Percentiles rank a stretch among this genome's conserved stretches.
These are phyloP conservation scores for Rutstroemia sp. DNA, from an alignment of 2,329 filamentous ascomycete genomes.

Conservation along the genomic window DNA sequence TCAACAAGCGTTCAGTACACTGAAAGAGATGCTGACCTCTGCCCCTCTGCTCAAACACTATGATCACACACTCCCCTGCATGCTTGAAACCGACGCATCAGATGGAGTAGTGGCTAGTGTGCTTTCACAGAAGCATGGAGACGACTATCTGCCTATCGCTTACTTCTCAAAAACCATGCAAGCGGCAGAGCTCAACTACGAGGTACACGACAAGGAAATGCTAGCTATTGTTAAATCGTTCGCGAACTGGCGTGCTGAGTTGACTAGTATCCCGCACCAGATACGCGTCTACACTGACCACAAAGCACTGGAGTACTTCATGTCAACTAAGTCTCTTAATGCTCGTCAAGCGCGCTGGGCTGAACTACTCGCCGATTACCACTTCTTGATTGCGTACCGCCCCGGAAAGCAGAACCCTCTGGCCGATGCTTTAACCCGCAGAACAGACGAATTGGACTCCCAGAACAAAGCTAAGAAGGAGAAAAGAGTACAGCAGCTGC, in stretches of 20 bases:
- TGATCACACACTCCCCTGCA: neutral
- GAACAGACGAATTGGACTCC: neutral
- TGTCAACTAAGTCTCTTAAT: constrained; percentile 10
- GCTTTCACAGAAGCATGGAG: constrained; percentile 3
- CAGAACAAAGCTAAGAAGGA: no score
- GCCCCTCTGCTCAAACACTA: neutral
- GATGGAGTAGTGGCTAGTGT: constrained; percentile 9
- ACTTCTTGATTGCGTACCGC: constrained; percentile 7
- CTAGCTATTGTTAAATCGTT: constrained; percentile 23
- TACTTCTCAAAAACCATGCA: constrained; percentile 23
- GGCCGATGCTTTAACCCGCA: neutral
- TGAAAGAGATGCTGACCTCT: neutral
- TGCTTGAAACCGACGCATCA: constrained; percentile 8
- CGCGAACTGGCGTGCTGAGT: constrained; percentile 1
- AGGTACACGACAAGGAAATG: constrained; percentile 29
- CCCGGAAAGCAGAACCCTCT: constrained; percentile 3
- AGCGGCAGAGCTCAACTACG: constrained; percentile 24
- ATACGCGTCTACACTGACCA: constrained; percentile 2
- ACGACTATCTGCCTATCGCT: constrained; percentile 10
- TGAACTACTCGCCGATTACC: neutral
- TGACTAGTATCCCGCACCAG: neutral
- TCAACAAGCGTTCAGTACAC: neutral
- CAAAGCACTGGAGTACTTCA: constrained; percentile 12
- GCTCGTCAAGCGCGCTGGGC: neutral
- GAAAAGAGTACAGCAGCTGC: no score